Percentiles rank a stretch among this genome's conserved stretches.
Conservation (phyloP, 164 flowering plant genomes). For the Chimonanthus salicifolius region DNA sequence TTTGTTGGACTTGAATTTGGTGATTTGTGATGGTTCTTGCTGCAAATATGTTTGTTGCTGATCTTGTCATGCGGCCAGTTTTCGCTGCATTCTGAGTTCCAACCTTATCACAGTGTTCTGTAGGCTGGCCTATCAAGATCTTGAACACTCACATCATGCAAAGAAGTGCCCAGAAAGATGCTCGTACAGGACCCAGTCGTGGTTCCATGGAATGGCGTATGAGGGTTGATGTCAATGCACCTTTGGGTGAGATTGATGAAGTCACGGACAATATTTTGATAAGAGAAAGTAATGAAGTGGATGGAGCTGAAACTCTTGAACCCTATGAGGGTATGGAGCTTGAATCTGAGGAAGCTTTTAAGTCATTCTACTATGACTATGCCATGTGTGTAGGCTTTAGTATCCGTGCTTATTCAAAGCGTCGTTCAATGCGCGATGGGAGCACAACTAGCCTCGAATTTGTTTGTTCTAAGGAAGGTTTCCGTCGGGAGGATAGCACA, state of each 20-base stretch:
- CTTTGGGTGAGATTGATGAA: conserved; percentile 1
- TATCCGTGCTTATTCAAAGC: conserved; percentile 20
- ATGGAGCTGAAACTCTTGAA: not conserved
- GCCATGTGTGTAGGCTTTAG: conserved; percentile 21
- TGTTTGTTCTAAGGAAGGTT: conserved; percentile 8
- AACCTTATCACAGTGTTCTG: not conserved
- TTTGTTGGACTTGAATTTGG: too few species aligned
- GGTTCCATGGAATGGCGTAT: not conserved
- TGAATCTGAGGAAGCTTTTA: conserved; percentile 32
- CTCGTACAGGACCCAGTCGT: not conserved
- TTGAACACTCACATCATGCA: not conserved
- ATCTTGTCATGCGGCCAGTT: not conserved
- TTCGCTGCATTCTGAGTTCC: not conserved
- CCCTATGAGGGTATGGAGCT: conserved; percentile 43
- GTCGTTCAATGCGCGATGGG: conserved; percentile 14
- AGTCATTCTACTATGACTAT: conserved; percentile 22
- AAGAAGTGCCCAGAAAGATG: not conserved
- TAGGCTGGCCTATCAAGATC: not conserved
- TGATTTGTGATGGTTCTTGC: not conserved
- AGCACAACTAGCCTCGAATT: conserved; percentile 1
- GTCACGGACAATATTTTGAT: not conserved
- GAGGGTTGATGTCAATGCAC: conserved; percentile 2
- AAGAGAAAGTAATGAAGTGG: not conserved
- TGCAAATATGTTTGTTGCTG: too few species aligned
- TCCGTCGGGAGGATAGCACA: conserved; percentile 14